Conservation (phyloP, 306 rosid species). For the Cucurbita pepo region DNA sequence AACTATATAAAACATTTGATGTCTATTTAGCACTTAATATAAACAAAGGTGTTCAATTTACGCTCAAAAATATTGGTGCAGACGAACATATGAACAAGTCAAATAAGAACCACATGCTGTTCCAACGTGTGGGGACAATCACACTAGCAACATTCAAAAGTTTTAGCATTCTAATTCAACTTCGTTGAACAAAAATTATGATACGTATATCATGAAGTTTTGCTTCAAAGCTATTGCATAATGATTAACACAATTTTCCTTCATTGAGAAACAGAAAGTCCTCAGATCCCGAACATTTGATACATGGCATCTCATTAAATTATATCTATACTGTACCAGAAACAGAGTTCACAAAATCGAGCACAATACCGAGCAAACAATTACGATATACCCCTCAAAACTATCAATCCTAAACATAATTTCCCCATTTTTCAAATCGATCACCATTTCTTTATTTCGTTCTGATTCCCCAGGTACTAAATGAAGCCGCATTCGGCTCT, state of each 20-base stretch:
- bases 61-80: not conserved
- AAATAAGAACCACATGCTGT: not conserved
- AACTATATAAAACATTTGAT: constrained; percentile 1
- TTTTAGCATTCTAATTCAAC: not conserved
- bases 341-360: not conserved
- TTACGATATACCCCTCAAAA: not conserved
- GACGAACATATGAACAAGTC: not conserved
- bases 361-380: not conserved
- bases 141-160: not conserved
- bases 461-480: not conserved
- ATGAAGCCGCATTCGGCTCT: not conserved
- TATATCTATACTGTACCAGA: not conserved
- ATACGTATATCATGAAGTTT: not conserved
- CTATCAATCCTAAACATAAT: not conserved
- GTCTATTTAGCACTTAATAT: not conserved
- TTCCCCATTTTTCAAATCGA: not conserved
- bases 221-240: not conserved
- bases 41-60: not conserved
- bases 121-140: not conserved
- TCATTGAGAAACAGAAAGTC: not conserved
- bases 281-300: not conserved
- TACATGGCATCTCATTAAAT: not conserved
- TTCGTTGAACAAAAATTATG: not conserved
- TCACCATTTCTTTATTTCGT: not conserved
- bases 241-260: not conserved